phyloP scores from a whole-genome alignment of 441 rosid species.

The Gossypium aridum region DNA sequence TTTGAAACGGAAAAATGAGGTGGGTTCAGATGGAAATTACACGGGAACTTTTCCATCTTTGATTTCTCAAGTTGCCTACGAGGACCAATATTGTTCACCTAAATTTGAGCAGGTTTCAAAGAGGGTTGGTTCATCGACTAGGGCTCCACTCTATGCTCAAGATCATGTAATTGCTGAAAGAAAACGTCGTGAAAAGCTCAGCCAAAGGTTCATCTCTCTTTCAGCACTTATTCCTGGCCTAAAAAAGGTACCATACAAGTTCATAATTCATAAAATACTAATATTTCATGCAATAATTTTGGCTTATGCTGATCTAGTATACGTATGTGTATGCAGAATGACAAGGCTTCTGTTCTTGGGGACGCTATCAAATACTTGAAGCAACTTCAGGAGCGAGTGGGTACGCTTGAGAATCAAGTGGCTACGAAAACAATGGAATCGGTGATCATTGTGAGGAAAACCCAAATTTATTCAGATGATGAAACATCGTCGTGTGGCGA shows the following conservation, averaged over 20 bases:
- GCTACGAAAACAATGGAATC: constrained; percentile 44
- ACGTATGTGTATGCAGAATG: constrained; percentile 34
- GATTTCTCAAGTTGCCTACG: constrained; percentile 2
- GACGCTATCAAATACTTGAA: constrained; percentile 70
- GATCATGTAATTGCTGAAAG: constrained; percentile 58
- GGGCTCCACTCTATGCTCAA: constrained; percentile 25
- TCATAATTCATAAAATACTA: neutral
- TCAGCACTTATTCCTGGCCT: constrained; percentile 53
- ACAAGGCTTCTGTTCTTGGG: constrained; percentile 75
- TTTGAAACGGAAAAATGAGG: constrained; percentile 17
- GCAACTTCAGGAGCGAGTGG: constrained; percentile 60
- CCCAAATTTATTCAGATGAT: constrained; percentile 32
- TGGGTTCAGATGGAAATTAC: neutral
- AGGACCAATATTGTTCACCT: constrained; percentile 4
- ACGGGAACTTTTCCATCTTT: neutral
- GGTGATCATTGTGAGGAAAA: constrained; percentile 44
- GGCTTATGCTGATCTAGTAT: neutral
- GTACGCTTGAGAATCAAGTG: constrained; percentile 47
- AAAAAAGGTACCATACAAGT: constrained; percentile 36
- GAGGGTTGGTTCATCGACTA: constrained; percentile 7
- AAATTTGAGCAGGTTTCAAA: constrained; percentile 15
- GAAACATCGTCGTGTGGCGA: constrained; percentile 31
- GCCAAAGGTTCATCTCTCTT: constrained; percentile 45
- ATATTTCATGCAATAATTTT: neutral
- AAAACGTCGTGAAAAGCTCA: constrained; percentile 56